Evolutionary conservation across 345 rosid genomes (phyloP).

Genomic region (Murraya paniculata): DNA sequence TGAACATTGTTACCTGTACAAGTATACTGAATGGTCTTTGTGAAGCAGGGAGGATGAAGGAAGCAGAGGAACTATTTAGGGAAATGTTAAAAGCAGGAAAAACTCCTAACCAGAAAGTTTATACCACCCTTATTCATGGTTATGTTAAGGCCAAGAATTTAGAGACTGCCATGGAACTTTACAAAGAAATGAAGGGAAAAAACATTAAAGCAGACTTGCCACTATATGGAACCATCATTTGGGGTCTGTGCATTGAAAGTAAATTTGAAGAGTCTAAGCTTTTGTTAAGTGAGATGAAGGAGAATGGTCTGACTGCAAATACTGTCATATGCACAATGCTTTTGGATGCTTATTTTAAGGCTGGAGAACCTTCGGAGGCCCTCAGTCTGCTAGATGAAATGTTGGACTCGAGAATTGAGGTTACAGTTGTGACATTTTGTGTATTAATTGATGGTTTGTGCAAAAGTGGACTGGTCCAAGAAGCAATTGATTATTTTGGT

Average conservation of each 20-base stretch:
- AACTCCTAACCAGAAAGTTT: conserved; percentile 50
- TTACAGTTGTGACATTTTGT: conserved; percentile 66
- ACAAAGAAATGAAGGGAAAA: conserved; percentile 47
- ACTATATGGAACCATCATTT: conserved; percentile 59
- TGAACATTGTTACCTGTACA: conserved; percentile 63
- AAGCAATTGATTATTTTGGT: conserved; percentile 49
- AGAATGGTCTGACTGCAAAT: conserved; percentile 40
- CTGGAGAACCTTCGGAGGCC: conserved; percentile 44
- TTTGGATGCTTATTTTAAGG: conserved; percentile 65
- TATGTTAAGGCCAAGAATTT: conserved; percentile 47
- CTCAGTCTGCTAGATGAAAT: conserved; percentile 47
- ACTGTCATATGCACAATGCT: conserved; percentile 51
- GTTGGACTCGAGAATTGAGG: conserved; percentile 39
- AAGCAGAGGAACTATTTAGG: conserved; percentile 54
- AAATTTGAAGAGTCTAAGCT: conserved; percentile 48
- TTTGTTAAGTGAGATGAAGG: conserved; percentile 53
- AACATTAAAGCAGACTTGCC: conserved; percentile 47
- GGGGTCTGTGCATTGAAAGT: conserved; percentile 54
- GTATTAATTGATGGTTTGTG: conserved; percentile 73
- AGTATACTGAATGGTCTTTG: conserved; percentile 58
- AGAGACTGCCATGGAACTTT: conserved; percentile 46
- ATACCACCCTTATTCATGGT: conserved; percentile 61
- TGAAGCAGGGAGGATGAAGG: conserved; percentile 43
- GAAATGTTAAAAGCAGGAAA: conserved; percentile 44
- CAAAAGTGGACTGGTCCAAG: conserved; percentile 53